phyloP scores from a whole-genome alignment of 139 green algal species.

The Chlamydomonas incerta region DNA sequence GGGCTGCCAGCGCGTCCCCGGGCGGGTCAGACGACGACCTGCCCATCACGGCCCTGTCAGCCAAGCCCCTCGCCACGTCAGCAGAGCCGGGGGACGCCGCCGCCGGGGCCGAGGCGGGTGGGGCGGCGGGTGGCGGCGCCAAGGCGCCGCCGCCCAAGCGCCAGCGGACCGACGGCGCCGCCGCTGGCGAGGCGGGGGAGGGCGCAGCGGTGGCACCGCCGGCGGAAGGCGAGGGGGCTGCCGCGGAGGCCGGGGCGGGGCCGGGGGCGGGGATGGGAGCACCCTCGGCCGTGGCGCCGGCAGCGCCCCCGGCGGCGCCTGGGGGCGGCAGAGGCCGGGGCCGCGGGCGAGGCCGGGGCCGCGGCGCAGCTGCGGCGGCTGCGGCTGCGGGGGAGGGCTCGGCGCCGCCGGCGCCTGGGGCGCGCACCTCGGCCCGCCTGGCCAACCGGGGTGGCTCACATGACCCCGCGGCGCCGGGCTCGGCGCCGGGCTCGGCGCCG shows the following conservation, averaged over 20 bases:
- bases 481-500: no score
- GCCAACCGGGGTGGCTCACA: background rate
- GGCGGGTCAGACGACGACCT: constrained; percentile 21
- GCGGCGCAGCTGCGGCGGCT: no score
- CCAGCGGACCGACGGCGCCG: background rate
- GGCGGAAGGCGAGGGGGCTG: background rate
- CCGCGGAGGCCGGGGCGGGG: no score
- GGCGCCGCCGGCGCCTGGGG: no score
- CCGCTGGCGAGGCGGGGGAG: background rate
- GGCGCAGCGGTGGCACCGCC: background rate
- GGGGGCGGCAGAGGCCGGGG: background rate
- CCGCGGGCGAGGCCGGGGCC: background rate
- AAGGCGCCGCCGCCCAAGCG: constrained; percentile 21
- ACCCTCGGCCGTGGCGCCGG: no score
- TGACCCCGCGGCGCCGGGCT: no score
- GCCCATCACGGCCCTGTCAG: constrained; percentile 19
- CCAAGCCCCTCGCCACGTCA: background rate
- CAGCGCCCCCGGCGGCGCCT: background rate
- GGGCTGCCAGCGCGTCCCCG: background rate
- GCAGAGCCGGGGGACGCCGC: no score
- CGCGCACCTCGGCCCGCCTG: no score
- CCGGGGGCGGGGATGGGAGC: no score
- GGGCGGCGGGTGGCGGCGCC: background rate
- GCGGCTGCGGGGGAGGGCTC: background rate
- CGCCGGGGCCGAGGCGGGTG: no score